Conservation (phyloP, 495 filamentous ascomycete genomes). For the Penicillium longicatenatum region DNA sequence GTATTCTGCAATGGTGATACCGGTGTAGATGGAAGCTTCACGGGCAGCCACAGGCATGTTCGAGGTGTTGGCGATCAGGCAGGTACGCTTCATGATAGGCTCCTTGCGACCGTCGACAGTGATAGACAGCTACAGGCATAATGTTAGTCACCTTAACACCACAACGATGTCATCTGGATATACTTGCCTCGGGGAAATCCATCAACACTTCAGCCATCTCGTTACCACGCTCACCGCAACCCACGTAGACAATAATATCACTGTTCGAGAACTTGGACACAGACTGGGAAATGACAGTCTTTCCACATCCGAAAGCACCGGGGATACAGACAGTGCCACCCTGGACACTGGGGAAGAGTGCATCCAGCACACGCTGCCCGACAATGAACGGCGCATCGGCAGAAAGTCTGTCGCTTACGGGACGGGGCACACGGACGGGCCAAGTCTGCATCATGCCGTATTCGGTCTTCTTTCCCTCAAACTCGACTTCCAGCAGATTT, state of each 20-base stretch:
- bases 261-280: slow-evolving; percentile 99
- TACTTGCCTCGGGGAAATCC: slow-evolving; percentile 86
- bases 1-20: slow-evolving; percentile 97
- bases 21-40: slow-evolving; percentile 99
- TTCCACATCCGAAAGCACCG: slow-evolving; percentile 97
- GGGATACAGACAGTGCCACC: slow-evolving; percentile 98
- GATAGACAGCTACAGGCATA: slow-evolving; percentile 69
- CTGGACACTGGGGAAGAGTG: slow-evolving; percentile 96
- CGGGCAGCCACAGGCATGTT: slow-evolving; percentile 99
- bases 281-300: slow-evolving; percentile 98
- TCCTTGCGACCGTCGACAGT: slow-evolving; percentile 89
- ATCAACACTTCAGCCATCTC: slow-evolving; percentile 99
- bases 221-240: slow-evolving; percentile 97
- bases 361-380: slow-evolving; percentile 93
- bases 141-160: neutral
- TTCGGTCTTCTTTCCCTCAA: slow-evolving; percentile 91
- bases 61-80: slow-evolving; percentile 97
- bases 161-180: neutral
- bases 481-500: slow-evolving; percentile 94
- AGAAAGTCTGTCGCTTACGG: slow-evolving; percentile 84
- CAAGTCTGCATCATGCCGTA: slow-evolving; percentile 98
- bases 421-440: slow-evolving; percentile 97
- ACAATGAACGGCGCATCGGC: slow-evolving; percentile 90
- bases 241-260: slow-evolving; percentile 98
- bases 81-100: slow-evolving; percentile 99